Evolutionary conservation across 2,329 filamentous ascomycete species (phyloP).

Genomic region (Aspergillus phoenicis): DNA sequence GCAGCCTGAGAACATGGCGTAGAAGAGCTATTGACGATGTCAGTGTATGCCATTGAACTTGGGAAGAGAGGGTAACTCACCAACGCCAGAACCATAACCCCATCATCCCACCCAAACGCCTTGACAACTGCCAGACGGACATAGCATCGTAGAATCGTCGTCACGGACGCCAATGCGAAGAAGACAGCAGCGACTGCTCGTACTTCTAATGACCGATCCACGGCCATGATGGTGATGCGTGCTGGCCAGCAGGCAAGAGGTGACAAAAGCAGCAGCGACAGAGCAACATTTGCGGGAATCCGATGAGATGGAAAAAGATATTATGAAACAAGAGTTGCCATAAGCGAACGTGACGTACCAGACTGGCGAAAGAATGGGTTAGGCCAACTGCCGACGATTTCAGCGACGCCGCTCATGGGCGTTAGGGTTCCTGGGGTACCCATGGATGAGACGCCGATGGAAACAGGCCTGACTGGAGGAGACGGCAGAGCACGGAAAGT

Average conservation of each 20-base stretch:
- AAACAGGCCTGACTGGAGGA: not conserved
- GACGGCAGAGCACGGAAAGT: not conserved
- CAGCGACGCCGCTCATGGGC: not conserved
- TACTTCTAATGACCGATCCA: constrained; percentile 16
- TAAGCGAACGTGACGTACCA: constrained; percentile 6
- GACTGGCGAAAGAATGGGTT: not conserved
- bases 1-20: constrained; percentile 24
- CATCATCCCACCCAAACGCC: constrained; percentile 41
- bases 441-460: not conserved
- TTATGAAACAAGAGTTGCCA: not conserved
- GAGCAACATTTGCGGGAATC: too few species aligned
- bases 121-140: constrained; percentile 45
- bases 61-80: constrained; percentile 15
- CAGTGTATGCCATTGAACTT: not conserved
- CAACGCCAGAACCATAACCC: constrained; percentile 35
- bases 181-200: constrained; percentile 38
- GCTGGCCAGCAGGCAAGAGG: not conserved
- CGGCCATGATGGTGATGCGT: constrained; percentile 12
- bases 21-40: constrained; percentile 11
- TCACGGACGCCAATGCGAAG: constrained; percentile 42
- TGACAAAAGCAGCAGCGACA: not conserved
- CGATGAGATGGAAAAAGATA: not conserved
- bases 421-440: not conserved
- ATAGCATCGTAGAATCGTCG: constrained; percentile 44
- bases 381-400: not conserved